Conservation (phyloP, 805 yeast species). For the Nakazawaea peltata region DNA sequence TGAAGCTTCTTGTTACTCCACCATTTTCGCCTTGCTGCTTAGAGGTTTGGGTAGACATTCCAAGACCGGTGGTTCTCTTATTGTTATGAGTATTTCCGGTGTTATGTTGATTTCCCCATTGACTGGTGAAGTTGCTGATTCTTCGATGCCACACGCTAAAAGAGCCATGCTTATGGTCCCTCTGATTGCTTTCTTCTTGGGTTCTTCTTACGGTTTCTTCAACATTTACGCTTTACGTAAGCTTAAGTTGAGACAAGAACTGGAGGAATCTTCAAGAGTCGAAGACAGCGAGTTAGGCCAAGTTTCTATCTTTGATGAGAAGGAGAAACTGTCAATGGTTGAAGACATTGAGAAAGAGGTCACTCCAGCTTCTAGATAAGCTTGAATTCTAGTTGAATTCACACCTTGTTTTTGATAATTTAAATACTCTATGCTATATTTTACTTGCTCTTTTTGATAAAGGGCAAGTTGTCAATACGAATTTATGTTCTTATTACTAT, state of each 20-base stretch:
- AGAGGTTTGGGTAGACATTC: conserved; percentile 12
- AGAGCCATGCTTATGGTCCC: conserved; percentile 17
- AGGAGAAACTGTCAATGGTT: conserved; percentile 7
- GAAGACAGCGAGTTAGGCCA: not conserved
- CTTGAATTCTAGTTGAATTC: too few relatives aligned
- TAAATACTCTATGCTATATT: too few relatives aligned
- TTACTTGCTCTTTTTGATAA: too few relatives aligned
- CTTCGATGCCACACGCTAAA: conserved; percentile 12
- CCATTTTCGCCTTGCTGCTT: conserved; percentile 11
- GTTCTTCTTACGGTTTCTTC: conserved; percentile 17
- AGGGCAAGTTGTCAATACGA: too few relatives aligned
- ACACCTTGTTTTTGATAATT: too few relatives aligned
- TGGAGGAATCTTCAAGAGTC: not conserved
- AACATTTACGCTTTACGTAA: conserved; percentile 8
- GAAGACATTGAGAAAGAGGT: conserved; percentile 1
- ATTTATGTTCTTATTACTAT: too few relatives aligned
- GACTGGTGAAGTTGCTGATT: conserved; percentile 19
- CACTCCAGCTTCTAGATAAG: too few relatives aligned
- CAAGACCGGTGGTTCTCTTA: conserved; percentile 10
- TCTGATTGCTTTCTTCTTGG: conserved; percentile 17
- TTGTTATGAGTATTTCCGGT: conserved; percentile 19
- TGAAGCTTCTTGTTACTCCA: conserved; percentile 11
- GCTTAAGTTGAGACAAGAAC: conserved; percentile 1
- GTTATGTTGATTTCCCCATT: conserved; percentile 17
- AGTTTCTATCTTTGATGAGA: conserved; percentile 4